Evolutionary conservation across 2,329 filamentous ascomycete species (phyloP), one percentile per base, ranked within the genome.

Genomic region (Fonsecaea nubica): DNA sequence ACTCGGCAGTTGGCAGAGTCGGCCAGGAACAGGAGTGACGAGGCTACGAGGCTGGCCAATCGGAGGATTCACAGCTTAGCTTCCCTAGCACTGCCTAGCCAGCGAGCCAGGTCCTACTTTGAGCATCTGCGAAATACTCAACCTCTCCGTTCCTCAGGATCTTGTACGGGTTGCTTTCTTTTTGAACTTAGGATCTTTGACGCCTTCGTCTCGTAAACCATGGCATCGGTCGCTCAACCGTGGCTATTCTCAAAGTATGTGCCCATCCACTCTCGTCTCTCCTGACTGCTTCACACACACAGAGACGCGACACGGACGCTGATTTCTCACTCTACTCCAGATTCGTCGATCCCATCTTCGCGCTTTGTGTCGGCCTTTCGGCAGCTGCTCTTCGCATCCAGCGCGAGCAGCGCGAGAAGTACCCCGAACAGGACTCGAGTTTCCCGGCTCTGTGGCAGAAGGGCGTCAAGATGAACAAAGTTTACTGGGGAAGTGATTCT

Each of bases 321-420:
- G 21, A 53, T 60, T 18, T 38, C 13, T 36, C 13, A 7, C 45
- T 40, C 32, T 58, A 58, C 53, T 58, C 38, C 54, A 85, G 83
- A 74, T 69, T 82, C 66, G 80, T 78, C 5, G 85, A 87, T 72
- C 85, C 85, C 36, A 62, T 87, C 65, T 87, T 87, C 72, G 84
- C 85, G 30, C 64, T 82, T 42, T 75, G 80, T 67, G 85, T 87
- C 72, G 85, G 85, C 56, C 74, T 82, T 9, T 80, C 81, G 8
- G 83, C 85, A n/a, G 82, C 85, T 12, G 75, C 80, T 25, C 76
- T 83, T 21, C 81, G 84, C n/a, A 84, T 87, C 69, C 82, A 81
- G 63, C 80, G 84, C 12, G 85, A 87, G 69, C 81, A 86, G 74
- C 78, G 76, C 50, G 83, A 85, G 69, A 80, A 81, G 70, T 74